Evolutionary conservation across 495 filamentous ascomycete species (phyloP).

Genomic region (Xylaria intraflava): DNA sequence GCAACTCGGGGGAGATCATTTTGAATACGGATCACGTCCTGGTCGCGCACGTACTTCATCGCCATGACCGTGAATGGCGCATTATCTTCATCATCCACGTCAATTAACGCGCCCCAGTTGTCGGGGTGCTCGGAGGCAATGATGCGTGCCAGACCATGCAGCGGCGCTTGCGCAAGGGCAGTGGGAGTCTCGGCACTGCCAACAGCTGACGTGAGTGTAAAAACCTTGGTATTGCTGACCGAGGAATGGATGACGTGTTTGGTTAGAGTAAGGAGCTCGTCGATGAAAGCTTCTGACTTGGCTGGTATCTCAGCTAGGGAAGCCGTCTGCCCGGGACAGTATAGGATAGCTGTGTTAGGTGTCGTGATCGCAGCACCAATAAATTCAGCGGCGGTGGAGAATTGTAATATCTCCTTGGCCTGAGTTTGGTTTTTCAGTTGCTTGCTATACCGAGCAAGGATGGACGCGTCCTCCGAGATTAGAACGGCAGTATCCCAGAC

Average conservation of each 20-base stretch:
- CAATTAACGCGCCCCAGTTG: constrained; percentile 34
- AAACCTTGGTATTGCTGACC: constrained; percentile 20
- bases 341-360: constrained; percentile 21
- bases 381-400: too few relatives aligned
- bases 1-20: constrained; percentile 31
- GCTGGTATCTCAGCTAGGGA: constrained; percentile 3
- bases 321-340: constrained; percentile 12
- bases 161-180: constrained; percentile 30
- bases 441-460: constrained; percentile 11
- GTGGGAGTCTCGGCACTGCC: constrained; percentile 12
- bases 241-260: constrained; percentile 18
- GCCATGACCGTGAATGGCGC: constrained; percentile 25
- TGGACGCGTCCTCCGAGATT: constrained; percentile 11
- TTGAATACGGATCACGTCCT: constrained; percentile 32
- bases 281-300: constrained; percentile 7
- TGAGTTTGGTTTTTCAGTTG: neutral
- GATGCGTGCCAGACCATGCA: constrained; percentile 33
- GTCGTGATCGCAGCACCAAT: neutral
- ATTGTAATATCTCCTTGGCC: too few relatives aligned
- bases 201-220: constrained; percentile 18
- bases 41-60: constrained; percentile 30
- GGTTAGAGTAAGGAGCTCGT: constrained; percentile 23
- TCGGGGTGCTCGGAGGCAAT: constrained; percentile 36
- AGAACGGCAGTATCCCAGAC: constrained; percentile 20
- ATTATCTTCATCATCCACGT: constrained; percentile 11